Conservation (phyloP, 1,284 basidiomycete genomes). For the Naganishia sp. region DNA sequence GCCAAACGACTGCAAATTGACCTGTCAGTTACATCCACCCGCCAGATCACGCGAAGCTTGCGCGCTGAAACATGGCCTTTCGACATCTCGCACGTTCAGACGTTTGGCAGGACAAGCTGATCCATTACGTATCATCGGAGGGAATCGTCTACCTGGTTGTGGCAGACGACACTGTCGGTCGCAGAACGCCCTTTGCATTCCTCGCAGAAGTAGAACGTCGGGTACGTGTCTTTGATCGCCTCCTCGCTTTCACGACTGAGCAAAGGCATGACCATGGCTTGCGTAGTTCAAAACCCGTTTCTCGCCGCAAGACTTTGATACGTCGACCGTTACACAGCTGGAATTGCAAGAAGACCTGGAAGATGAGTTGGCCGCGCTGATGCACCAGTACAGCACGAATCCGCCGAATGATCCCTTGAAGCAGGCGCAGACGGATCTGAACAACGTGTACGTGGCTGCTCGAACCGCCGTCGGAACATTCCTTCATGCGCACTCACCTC, state of each 20-base stretch:
- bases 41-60: background rate
- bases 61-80: background rate
- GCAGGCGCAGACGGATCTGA: slow-evolving; percentile 85
- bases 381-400: slow-evolving; percentile 78
- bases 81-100: slow-evolving; percentile 52
- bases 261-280: background rate
- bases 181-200: slow-evolving; percentile 92
- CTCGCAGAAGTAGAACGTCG: slow-evolving; percentile 79
- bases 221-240: slow-evolving; percentile 47
- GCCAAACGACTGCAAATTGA: slow-evolving; percentile 88
- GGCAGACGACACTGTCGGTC: slow-evolving; percentile 85
- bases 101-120: slow-evolving; percentile 92
- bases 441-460: slow-evolving; percentile 63
- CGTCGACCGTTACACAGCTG: slow-evolving; percentile 7
- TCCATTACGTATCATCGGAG: slow-evolving; percentile 89
- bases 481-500: background rate
- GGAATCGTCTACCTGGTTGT: slow-evolving; percentile 88
- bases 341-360: slow-evolving; percentile 50
- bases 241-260: background rate
- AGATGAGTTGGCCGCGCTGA: slow-evolving; percentile 59
- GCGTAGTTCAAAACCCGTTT: slow-evolving; percentile 20
- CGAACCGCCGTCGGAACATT: no score
- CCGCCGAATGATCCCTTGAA: slow-evolving; percentile 90
- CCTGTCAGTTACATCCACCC: slow-evolving; percentile 57
- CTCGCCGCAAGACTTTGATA: slow-evolving; percentile 49